Conservation (phyloP, 108 stramenopile species). For the Aureococcus anophagefferens region DNA sequence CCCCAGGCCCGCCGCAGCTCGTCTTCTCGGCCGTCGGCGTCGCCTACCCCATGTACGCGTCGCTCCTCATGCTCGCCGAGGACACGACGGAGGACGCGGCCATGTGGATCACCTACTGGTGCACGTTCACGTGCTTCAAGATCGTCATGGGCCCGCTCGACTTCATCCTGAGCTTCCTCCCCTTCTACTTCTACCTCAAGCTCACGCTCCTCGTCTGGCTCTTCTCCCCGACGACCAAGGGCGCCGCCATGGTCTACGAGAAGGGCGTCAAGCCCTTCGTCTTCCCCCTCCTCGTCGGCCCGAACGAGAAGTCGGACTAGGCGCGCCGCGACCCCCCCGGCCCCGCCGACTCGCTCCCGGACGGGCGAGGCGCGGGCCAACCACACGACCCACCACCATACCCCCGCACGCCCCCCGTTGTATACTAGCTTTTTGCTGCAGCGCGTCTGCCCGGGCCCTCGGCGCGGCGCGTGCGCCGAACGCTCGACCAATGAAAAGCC, state of each 20-base stretch:
- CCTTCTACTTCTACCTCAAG: constrained; percentile 73
- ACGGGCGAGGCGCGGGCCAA: no score
- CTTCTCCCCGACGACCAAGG: constrained; percentile 67
- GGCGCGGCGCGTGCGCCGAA: no score
- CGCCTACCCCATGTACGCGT: constrained; percentile 92
- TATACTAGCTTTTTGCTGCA: no score
- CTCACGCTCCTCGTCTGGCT: constrained; percentile 61
- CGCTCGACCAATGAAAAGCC: no score
- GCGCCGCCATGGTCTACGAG: constrained; percentile 61
- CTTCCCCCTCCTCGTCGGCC: not conserved
- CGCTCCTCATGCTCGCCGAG: constrained; percentile 87
- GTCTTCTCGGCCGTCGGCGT: constrained; percentile 77
- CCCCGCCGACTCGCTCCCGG: no score
- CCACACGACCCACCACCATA: no score
- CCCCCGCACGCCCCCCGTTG: no score
- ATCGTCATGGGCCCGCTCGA: constrained; percentile 43
- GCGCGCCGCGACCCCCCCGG: no score
- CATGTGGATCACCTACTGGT: constrained; percentile 97
- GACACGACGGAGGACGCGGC: constrained; percentile 59
- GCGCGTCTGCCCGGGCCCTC: no score
- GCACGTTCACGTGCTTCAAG: constrained; percentile 71
- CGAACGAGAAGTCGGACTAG: not conserved
- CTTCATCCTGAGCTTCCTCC: constrained; percentile 39
- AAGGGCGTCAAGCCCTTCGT: constrained; percentile 32
- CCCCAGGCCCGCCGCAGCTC: constrained; percentile 39